A percentile compares a stretch with the other conserved stretches of the same genome.
These are phyloP conservation scores for Cornus controversa DNA, from an alignment of 148 eudicot species.

Conservation along the genomic window DNA sequence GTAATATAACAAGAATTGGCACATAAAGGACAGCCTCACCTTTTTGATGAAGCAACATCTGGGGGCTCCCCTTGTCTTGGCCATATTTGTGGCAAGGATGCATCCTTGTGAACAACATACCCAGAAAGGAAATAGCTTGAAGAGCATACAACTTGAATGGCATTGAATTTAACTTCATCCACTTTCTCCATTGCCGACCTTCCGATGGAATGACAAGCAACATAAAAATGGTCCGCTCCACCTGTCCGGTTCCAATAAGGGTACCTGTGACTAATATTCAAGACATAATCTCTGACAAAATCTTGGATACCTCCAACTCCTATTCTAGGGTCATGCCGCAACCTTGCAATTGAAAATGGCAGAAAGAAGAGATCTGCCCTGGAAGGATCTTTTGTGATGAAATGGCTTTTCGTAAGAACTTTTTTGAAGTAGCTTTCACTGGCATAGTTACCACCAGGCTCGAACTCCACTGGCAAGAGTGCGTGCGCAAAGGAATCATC, in stretches of 20 bases:
- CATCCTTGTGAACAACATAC: conserved; percentile 83
- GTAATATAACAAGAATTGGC: not conserved
- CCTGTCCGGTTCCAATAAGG: conserved; percentile 79
- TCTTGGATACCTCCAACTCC: conserved; percentile 65
- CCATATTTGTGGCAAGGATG: conserved; percentile 88
- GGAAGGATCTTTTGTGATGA: conserved; percentile 61
- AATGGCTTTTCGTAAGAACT: conserved; percentile 57
- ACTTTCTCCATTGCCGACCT: conserved; percentile 68
- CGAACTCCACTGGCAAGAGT: conserved; percentile 53
- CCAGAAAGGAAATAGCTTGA: conserved; percentile 73
- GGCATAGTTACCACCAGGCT: conserved; percentile 86
- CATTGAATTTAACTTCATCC: conserved; percentile 54
- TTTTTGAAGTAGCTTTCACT: conserved; percentile 86
- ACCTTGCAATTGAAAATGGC: conserved; percentile 79
- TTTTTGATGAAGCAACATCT: conserved; percentile 42
- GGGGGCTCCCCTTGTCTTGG: conserved; percentile 57
- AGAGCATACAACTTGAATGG: conserved; percentile 87
- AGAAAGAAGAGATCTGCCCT: conserved; percentile 74
- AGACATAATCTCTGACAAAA: conserved; percentile 55
- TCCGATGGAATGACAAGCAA: conserved; percentile 86
- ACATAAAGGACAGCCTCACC: conserved; percentile 31
- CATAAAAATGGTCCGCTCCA: conserved; percentile 88
- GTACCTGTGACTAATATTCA: conserved; percentile 39
- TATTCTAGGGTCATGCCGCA: conserved; percentile 62
- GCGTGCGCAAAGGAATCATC: conserved; percentile 66